These are phyloP conservation scores for Cajanus cajan DNA, from an alignment of 306 rosid genomes.

Conservation along the genomic window DNA sequence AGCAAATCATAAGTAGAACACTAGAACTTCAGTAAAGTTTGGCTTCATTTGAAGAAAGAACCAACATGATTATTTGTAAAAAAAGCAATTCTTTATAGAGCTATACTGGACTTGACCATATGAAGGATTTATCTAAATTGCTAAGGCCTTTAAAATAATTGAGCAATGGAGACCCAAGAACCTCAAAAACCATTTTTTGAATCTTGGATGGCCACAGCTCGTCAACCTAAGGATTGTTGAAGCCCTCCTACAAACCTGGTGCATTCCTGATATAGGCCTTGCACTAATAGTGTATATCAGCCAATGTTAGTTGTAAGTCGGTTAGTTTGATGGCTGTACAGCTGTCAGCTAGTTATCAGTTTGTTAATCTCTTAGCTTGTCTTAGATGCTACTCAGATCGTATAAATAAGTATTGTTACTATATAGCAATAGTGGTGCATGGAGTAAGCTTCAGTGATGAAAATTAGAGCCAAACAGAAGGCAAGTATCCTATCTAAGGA, in stretches of 20 bases:
- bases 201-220: neutral
- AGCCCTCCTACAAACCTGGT: neutral
- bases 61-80: conserved; percentile 9
- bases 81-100: neutral
- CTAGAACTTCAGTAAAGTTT: neutral
- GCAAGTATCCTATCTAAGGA: neutral
- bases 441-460: neutral
- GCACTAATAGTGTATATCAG: too few species aligned
- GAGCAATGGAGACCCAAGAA: neutral
- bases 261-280: neutral
- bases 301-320: too few species aligned
- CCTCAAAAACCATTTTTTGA: neutral
- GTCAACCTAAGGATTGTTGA: neutral
- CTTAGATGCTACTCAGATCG: too few species aligned
- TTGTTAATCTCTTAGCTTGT: too few species aligned
- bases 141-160: neutral
- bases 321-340: too few species aligned
- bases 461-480: neutral
- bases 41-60: conserved; percentile 9
- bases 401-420: neutral
- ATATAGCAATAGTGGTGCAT: neutral
- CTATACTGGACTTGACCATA: neutral
- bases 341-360: too few species aligned
- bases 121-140: neutral
- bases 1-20: neutral